These are phyloP conservation scores for Elongisporangium anandrum DNA, from an alignment of 352 stramenopile genomes.

Conservation along the genomic window DNA sequence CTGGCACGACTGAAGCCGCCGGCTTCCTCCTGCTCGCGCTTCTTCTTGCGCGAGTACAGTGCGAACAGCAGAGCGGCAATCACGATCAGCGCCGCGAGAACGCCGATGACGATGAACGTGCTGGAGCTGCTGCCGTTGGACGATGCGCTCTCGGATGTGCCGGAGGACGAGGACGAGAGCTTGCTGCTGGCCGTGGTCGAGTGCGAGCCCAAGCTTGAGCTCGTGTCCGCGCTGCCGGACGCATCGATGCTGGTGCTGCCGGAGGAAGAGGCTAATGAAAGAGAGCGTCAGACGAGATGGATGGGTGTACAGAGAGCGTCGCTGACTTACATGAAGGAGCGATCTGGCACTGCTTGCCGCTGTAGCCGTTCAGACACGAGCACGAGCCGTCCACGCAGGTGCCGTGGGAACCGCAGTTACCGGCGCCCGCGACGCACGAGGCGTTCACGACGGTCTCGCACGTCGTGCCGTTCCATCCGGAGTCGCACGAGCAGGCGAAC, in stretches of 20 bases:
- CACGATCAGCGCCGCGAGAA: constrained; percentile 60
- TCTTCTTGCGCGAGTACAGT: constrained; percentile 70
- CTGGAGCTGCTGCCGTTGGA: constrained; percentile 37
- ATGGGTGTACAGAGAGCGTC: not conserved
- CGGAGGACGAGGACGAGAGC: constrained; percentile 6
- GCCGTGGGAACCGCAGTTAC: constrained; percentile 40
- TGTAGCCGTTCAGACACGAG: constrained; percentile 33
- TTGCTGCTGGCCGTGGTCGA: constrained; percentile 14
- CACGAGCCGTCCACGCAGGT: constrained; percentile 36
- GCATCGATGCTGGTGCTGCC: constrained; percentile 9
- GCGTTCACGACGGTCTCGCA: constrained; percentile 55
- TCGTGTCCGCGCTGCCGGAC: constrained; percentile 8
- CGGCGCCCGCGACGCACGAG: constrained; percentile 31
- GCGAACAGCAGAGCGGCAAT: constrained; percentile 66
- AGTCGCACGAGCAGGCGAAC: constrained; percentile 63
- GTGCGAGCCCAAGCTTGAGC: not conserved
- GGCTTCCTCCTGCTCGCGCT: constrained; percentile 49
- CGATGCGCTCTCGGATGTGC: constrained; percentile 12
- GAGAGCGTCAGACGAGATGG: not conserved
- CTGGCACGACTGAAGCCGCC: constrained; percentile 38
- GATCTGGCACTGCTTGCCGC: constrained; percentile 46
- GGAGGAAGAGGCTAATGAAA: constrained; percentile 1
- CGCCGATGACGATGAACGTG: constrained; percentile 62
- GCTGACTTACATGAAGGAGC: constrained; percentile 17
- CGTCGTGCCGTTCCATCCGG: constrained; percentile 62